phyloP scores from a whole-genome alignment of 2,329 filamentous ascomycete species.

The Calonectria hongkongensis region DNA sequence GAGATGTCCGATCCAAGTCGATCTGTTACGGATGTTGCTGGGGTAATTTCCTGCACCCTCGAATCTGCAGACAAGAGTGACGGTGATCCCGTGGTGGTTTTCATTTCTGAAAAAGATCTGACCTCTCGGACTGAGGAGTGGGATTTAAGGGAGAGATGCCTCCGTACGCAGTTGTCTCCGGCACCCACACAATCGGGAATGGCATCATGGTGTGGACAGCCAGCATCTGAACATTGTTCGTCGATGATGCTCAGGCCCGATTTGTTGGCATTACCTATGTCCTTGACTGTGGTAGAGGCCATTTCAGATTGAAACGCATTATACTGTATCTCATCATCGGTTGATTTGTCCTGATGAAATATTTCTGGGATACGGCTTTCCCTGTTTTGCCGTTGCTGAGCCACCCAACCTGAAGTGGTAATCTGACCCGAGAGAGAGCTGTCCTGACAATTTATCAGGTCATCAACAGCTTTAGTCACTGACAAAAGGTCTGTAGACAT shows the following conservation, averaged over 20 bases:
- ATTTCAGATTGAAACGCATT: no score
- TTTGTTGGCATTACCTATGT: neutral
- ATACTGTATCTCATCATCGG: neutral
- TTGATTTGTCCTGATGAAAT: neutral
- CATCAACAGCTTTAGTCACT: neutral
- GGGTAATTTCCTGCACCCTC: neutral
- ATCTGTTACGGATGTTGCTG: slow-evolving; percentile 31
- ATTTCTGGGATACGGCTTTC: slow-evolving; percentile 12
- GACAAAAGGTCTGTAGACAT: neutral
- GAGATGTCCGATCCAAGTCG: neutral
- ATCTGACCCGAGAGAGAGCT: slow-evolving; percentile 37
- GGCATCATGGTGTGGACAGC: slow-evolving; percentile 27
- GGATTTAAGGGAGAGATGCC: neutral
- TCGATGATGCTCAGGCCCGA: slow-evolving; percentile 40
- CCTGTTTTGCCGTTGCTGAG: slow-evolving; percentile 38
- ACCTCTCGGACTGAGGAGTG: neutral
- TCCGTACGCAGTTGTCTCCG: neutral
- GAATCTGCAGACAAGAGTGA: slow-evolving; percentile 16
- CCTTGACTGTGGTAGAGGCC: neutral
- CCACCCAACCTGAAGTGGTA: slow-evolving; percentile 39
- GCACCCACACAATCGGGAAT: neutral
- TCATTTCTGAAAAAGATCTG: slow-evolving; percentile 12
- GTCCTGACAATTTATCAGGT: slow-evolving; percentile 23
- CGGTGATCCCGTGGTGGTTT: neutral
- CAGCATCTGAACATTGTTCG: slow-evolving; percentile 39